A percentile compares a stretch with the other conserved stretches of the same genome.
phyloP scores from a whole-genome alignment of 305 asterid genomes.

The Fraxinus angustifolia region DNA sequence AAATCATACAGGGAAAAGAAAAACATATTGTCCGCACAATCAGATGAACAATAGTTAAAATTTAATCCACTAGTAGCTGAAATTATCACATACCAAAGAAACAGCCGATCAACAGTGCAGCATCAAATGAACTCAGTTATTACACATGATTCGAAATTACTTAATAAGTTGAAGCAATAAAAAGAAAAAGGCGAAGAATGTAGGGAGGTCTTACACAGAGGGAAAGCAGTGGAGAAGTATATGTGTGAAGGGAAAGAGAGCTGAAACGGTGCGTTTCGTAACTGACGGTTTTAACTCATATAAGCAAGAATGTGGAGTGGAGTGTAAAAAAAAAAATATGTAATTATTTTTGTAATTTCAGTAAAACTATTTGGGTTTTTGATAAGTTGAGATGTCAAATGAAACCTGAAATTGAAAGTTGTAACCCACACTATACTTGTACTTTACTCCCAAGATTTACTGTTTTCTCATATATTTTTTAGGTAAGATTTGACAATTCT shows the following conservation, averaged over 20 bases:
- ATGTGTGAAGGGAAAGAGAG: constrained; percentile 23
- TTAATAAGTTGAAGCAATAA: neutral
- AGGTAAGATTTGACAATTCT: constrained; percentile 22
- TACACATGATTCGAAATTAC: neutral
- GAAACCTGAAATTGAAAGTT: neutral
- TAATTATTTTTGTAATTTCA: neutral
- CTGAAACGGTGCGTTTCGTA: constrained; percentile 23
- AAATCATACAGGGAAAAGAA: neutral
- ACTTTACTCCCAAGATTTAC: neutral
- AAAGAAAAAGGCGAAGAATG: neutral
- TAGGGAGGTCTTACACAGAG: constrained; percentile 20
- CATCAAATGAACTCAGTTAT: constrained; percentile 1
- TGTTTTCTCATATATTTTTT: neutral
- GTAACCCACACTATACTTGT: neutral
- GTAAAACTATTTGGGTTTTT: constrained; percentile 11
- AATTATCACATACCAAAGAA: neutral
- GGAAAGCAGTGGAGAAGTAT: constrained; percentile 7
- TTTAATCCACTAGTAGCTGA: constrained; percentile 18
- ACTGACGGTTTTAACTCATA: constrained; percentile 4
- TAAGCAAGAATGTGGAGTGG: neutral
- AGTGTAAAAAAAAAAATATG: neutral
- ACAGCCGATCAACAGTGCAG: constrained; percentile 26
- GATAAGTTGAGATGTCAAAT: constrained; percentile 28
- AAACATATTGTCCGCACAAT: constrained; percentile 11
- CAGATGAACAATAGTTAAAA: constrained; percentile 6